Evolutionary conservation across 345 rosid species (phyloP).

Genomic region (Viola odorata): DNA sequence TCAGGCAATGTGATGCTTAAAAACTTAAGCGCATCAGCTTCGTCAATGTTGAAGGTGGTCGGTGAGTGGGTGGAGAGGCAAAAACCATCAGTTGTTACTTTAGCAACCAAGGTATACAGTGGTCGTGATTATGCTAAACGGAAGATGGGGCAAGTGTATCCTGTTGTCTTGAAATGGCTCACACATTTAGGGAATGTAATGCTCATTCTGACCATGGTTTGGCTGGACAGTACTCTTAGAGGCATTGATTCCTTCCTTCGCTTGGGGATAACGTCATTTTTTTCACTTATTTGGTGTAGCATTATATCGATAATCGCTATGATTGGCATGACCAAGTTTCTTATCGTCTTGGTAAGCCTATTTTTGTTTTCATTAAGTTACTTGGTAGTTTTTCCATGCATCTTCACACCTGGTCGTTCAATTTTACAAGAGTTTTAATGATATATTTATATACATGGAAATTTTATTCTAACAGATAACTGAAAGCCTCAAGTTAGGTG

Average conservation of each 20-base stretch:
- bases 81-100: constrained; percentile 39
- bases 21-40: constrained; percentile 38
- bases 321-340: constrained; percentile 70
- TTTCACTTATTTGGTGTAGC: constrained; percentile 87
- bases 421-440: background rate
- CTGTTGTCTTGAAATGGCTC: constrained; percentile 63
- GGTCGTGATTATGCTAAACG: constrained; percentile 39
- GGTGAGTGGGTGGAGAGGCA: constrained; percentile 58
- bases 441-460: background rate
- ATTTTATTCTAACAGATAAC: background rate
- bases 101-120: constrained; percentile 29
- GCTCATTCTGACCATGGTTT: constrained; percentile 65
- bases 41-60: constrained; percentile 31
- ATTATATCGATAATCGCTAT: constrained; percentile 67
- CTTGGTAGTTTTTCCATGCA: background rate
- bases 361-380: constrained; percentile 7
- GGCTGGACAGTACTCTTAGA: constrained; percentile 86
- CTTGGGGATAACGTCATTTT: constrained; percentile 81
- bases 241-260: constrained; percentile 82
- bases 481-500: background rate
- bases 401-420: background rate
- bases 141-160: constrained; percentile 52
- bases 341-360: constrained; percentile 61
- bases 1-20: constrained; percentile 43
- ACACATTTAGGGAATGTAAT: constrained; percentile 57